phyloP scores from a whole-genome alignment of 2,329 filamentous ascomycete genomes.

The Pestalotiopsis sp. region DNA sequence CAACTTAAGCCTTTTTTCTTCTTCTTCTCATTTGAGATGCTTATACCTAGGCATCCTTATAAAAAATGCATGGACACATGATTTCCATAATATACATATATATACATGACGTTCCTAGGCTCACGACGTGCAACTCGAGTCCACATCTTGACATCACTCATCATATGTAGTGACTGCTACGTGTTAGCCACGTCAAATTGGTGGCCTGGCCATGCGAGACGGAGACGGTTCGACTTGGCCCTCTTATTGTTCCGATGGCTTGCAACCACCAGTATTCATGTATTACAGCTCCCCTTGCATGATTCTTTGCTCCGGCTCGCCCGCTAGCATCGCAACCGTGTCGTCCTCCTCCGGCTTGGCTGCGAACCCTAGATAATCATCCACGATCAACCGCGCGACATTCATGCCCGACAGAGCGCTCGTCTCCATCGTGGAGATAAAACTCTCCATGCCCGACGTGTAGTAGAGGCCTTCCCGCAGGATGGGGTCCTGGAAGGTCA shows the following conservation, averaged over 20 bases:
- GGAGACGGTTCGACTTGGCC: no score
- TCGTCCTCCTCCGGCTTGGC: background rate
- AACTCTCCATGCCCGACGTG: slow-evolving; percentile 80
- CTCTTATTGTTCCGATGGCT: background rate
- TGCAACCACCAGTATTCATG: background rate
- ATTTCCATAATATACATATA: no score
- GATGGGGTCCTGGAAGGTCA: slow-evolving; percentile 81
- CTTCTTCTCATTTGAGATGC: no score
- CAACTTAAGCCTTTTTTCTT: no score
- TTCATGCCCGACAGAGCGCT: slow-evolving; percentile 89
- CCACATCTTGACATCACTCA: no score
- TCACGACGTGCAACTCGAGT: no score
- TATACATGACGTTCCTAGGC: no score
- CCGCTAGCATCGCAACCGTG: background rate
- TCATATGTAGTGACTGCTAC: no score
- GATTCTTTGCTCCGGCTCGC: background rate
- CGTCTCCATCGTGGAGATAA: slow-evolving; percentile 98
- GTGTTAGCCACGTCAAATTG: no score
- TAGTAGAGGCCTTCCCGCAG: slow-evolving; percentile 69
- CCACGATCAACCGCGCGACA: slow-evolving; percentile 69
- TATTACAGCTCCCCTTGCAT: background rate
- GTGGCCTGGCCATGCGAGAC: no score
- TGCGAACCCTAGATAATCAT: slow-evolving; percentile 45
- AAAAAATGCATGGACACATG: no score
- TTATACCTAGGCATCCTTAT: no score